Evolutionary conservation across 345 rosid species (phyloP).

Genomic region (Ailanthus altissimus): DNA sequence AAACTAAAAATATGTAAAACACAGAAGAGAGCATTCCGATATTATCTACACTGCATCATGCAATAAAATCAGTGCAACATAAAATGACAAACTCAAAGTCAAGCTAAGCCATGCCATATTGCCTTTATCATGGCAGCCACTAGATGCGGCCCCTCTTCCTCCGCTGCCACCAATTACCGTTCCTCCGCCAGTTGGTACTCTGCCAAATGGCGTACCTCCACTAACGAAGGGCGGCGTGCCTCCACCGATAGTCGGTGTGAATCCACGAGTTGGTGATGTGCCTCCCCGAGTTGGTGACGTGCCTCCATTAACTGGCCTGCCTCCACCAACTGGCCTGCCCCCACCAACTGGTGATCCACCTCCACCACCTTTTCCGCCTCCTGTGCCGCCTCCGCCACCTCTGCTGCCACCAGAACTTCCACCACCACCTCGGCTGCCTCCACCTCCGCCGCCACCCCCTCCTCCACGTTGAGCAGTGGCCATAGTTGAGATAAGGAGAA

Average conservation of each 20-base stretch:
- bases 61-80: not conserved
- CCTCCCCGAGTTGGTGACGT: too few relatives aligned
- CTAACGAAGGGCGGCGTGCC: too few relatives aligned
- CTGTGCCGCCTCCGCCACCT: not conserved
- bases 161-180: not conserved
- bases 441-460: not conserved
- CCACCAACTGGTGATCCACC: not conserved
- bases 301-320: too few relatives aligned
- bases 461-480: slow-evolving; percentile 5
- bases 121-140: not conserved
- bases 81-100: not conserved
- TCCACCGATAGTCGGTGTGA: too few relatives aligned
- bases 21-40: not conserved
- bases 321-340: not conserved
- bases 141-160: not conserved
- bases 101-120: not conserved
- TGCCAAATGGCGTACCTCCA: not conserved
- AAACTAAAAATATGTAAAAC: not conserved
- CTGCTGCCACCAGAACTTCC: not conserved
- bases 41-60: not conserved
- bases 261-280: too few relatives aligned
- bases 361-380: not conserved
- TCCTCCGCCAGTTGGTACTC: too few relatives aligned
- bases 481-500: not conserved
- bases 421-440: not conserved